Evolutionary conservation across 441 rosid genomes (phyloP).

Genomic region (Erodium trifolium): DNA sequence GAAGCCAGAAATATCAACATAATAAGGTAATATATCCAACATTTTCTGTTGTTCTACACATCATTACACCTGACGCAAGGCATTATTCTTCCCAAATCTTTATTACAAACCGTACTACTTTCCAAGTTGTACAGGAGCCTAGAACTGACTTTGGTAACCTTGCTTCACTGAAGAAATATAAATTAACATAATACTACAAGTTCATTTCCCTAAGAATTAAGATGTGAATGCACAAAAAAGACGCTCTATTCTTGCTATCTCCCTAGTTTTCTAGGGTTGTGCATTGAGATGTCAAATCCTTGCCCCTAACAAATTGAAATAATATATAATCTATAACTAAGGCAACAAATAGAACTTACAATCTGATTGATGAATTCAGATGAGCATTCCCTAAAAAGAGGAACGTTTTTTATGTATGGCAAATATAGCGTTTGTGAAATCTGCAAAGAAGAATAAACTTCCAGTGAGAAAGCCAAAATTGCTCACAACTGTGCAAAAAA

Average conservation of each 20-base stretch:
- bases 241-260: not conserved
- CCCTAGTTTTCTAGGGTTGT: not conserved
- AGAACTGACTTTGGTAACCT: not conserved
- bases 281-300: not conserved
- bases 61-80: not conserved
- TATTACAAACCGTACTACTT: not conserved
- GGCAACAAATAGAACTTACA: conserved; percentile 35
- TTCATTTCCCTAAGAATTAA: not conserved
- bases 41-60: conserved; percentile 4
- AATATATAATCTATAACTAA: not conserved
- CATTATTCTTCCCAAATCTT: conserved; percentile 23
- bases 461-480: conserved; percentile 11
- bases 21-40: conserved; percentile 9
- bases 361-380: conserved; percentile 78
- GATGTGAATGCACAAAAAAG: not conserved
- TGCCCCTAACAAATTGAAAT: not conserved
- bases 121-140: not conserved
- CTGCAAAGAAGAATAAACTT: conserved; percentile 31
- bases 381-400: conserved; percentile 72
- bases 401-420: conserved; percentile 50
- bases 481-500: not conserved
- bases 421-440: conserved; percentile 60
- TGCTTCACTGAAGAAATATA: not conserved
- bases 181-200: not conserved
- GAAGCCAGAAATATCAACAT: not conserved